Base-by-base conservation (phyloP, 2,329 filamentous ascomycete species). In the Aspergillus tanneri region DNA sequence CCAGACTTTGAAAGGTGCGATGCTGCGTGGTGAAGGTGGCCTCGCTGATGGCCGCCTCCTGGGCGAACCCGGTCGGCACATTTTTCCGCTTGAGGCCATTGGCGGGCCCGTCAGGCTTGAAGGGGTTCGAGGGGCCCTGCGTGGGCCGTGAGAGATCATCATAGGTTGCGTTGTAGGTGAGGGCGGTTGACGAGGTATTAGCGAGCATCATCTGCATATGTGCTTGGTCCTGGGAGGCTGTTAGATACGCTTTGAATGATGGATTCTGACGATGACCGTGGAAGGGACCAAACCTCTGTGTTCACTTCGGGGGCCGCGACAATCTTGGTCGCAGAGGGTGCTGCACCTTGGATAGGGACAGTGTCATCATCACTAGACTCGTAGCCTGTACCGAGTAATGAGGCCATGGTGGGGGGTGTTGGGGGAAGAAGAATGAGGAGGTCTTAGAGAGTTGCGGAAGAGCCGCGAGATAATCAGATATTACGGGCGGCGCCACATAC, bases 41-140 rank as follows among this genome's bases (percentile, higher is more conserved):
- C 63, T 97, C 93, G 68, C 89, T 95, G 55, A 99, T 83, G 58
- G 83, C 88, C 0, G 88, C 90, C 70, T 99, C 92, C 59, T 93
- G 82, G 2, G 93, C 93, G 61, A 82, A 86, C 9, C 93, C 93
- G 0, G 93, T 96, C 9, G 88, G 78, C 1, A 91, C 79, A 53
- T 90, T 92, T 65, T 91, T 92, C 51, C 88, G 83, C 71, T 91
- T 92, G 50, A 84, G 66, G 1, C 72, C 70, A 40, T 74, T 80
- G 16, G 58, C 64, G 11, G 70, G 66, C 14, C 77, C 70, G 22
- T 83, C 78, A 56, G 85, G 77, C 65, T 83, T 84, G 70, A 88
- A 92, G 1, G 88, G 88, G 63, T 92, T 92, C 19, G 78, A 72
- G 27, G 88, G 88, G 0, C 88, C 88, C 50, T 84, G 71, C 7